These are phyloP conservation scores for Neocucurbitaria cava DNA, from an alignment of 2,329 filamentous ascomycete species.

Conservation along the genomic window DNA sequence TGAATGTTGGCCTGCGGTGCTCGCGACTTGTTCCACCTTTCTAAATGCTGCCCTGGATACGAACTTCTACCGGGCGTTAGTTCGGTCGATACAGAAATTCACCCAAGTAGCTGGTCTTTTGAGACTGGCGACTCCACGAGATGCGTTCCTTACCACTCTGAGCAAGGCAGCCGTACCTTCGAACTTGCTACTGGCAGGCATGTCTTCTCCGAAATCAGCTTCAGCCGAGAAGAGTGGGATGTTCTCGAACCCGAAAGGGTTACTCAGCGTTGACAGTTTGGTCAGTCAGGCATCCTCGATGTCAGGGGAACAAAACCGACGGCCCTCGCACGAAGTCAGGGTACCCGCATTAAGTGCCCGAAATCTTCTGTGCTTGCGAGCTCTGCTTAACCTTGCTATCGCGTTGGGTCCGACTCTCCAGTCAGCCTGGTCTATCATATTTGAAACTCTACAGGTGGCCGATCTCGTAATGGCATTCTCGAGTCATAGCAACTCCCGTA, in stretches of 20 bases:
- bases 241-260: constrained; percentile 72
- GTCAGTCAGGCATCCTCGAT: constrained; percentile 64
- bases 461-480: constrained; percentile 76
- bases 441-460: constrained; percentile 91
- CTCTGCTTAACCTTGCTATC: constrained; percentile 93
- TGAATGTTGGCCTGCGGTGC: constrained; percentile 91
- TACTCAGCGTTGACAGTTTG: constrained; percentile 76
- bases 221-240: constrained; percentile 64
- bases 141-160: constrained; percentile 92
- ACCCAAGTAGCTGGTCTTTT: constrained; percentile 92
- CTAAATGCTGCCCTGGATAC: constrained; percentile 89
- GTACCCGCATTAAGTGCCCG: constrained; percentile 74
- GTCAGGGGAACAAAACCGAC: constrained; percentile 64
- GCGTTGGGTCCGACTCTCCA: constrained; percentile 88
- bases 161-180: constrained; percentile 92
- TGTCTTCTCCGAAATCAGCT: constrained; percentile 47
- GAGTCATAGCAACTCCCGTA: constrained; percentile 29
- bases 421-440: constrained; percentile 85
- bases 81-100: constrained; percentile 92
- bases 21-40: constrained; percentile 95
- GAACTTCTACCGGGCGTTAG: constrained; percentile 90
- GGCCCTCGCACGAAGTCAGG: constrained; percentile 60
- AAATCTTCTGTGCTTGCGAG: constrained; percentile 88
- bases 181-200: constrained; percentile 62
- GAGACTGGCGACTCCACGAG: constrained; percentile 81